Evolutionary conservation across 129 eudicot species (phyloP).

Genomic region (Ambrosia trifida): DNA sequence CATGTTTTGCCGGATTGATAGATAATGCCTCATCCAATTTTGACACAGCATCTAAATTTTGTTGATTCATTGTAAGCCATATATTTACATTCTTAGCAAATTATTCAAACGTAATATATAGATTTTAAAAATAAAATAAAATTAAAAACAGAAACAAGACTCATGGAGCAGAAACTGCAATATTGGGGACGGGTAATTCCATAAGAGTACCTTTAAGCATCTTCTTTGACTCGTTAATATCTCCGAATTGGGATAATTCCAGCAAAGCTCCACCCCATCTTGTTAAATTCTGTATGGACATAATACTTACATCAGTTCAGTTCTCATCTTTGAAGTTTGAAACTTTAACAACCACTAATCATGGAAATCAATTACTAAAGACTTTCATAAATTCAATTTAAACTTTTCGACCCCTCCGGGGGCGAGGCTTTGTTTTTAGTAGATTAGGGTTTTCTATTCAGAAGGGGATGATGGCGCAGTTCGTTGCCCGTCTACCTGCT

Average conservation of each 20-base stretch:
- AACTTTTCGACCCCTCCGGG: no score
- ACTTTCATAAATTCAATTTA: no score
- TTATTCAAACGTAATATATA: background rate
- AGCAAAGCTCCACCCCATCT: conserved; percentile 45
- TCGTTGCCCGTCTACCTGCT: no score
- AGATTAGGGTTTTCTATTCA: no score
- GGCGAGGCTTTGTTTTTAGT: no score
- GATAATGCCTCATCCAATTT: conserved; percentile 55
- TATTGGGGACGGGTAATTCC: no score
- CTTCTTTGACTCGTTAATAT: conserved; percentile 38
- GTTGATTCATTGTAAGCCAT: conserved; percentile 9
- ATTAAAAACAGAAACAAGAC: background rate
- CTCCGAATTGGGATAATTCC: conserved; percentile 40
- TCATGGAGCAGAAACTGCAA: conserved; percentile 8
- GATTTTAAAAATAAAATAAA: no score
- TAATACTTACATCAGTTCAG: background rate
- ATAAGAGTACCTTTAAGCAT: conserved; percentile 47
- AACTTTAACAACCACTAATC: background rate
- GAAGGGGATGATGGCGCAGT: no score
- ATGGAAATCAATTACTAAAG: background rate
- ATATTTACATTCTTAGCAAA: background rate
- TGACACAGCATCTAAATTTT: conserved; percentile 44
- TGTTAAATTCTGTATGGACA: conserved; percentile 38
- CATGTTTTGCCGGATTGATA: conserved; percentile 57
- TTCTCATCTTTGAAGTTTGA: background rate